Percentiles rank a stretch among this genome's conserved stretches.
Evolutionary conservation across 805 yeast species (phyloP).

Genomic region (Ogataea glucozyma): DNA sequence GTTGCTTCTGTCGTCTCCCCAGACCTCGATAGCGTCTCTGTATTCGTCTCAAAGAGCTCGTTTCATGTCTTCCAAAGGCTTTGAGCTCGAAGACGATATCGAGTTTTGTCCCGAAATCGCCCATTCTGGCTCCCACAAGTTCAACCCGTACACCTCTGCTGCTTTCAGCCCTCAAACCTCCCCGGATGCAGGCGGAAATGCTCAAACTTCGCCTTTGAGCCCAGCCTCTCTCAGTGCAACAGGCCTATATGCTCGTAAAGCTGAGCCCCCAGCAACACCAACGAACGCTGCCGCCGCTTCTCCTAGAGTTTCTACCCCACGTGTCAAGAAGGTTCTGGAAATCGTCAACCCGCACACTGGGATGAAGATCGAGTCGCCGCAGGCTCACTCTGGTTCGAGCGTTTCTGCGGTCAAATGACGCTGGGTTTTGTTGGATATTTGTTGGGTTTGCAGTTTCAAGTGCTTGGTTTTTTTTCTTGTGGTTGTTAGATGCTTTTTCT

Average conservation of each 20-base stretch:
- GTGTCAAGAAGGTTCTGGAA: slow-evolving; percentile 59
- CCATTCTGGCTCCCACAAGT: slow-evolving; percentile 38
- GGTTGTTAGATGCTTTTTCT: background rate
- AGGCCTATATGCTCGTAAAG: slow-evolving; percentile 16
- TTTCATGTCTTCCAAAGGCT: slow-evolving; percentile 58
- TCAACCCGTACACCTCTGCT: slow-evolving; percentile 68
- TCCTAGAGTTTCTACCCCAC: slow-evolving; percentile 55
- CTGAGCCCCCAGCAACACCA: slow-evolving; percentile 11
- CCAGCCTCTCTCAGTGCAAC: slow-evolving; percentile 14
- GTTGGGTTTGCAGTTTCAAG: background rate
- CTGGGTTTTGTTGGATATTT: background rate
- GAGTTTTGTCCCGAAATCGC: slow-evolving; percentile 63
- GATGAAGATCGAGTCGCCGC: slow-evolving; percentile 55
- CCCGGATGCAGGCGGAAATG: slow-evolving; percentile 34
- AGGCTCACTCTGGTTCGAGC: slow-evolving; percentile 25
- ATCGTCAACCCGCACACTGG: slow-evolving; percentile 65
- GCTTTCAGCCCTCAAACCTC: slow-evolving; percentile 55
- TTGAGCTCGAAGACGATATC: slow-evolving; percentile 62
- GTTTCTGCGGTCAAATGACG: slow-evolving; percentile 17
- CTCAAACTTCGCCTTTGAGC: slow-evolving; percentile 20
- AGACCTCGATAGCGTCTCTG: slow-evolving; percentile 28
- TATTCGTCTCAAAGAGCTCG: slow-evolving; percentile 43
- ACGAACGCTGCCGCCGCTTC: slow-evolving; percentile 29
- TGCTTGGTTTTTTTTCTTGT: background rate
- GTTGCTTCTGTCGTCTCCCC: slow-evolving; percentile 28